These are phyloP conservation scores for Scheffersomyces spartinae DNA, from an alignment of 805 yeast genomes.

Conservation along the genomic window DNA sequence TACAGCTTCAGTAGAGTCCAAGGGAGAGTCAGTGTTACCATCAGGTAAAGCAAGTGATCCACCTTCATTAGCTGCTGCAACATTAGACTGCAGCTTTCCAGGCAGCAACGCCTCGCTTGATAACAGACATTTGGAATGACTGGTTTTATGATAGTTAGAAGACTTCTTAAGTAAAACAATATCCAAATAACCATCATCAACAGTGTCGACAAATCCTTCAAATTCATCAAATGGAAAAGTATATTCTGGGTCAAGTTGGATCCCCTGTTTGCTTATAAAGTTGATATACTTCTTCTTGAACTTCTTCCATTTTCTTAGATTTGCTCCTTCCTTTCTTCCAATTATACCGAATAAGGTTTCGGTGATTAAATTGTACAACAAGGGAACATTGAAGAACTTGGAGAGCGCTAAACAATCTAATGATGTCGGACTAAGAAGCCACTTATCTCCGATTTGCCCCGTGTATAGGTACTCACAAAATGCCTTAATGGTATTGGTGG, in stretches of 20 bases:
- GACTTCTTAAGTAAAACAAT: constrained; percentile 39
- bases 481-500: constrained; percentile 49
- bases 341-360: constrained; percentile 62
- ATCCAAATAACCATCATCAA: constrained; percentile 59
- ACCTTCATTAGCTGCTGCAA: too few relatives aligned
- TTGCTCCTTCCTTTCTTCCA: constrained; percentile 51
- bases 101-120: constrained; percentile 9
- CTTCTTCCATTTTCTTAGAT: constrained; percentile 28
- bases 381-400: constrained; percentile 56
- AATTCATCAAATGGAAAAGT: constrained; percentile 36
- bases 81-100: too few relatives aligned
- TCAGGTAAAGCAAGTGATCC: too few relatives aligned
- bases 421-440: constrained; percentile 62
- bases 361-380: constrained; percentile 55
- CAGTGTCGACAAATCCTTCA: constrained; percentile 43
- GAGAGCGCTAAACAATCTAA: constrained; percentile 53
- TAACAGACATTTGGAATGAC: too few relatives aligned
- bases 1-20: not conserved
- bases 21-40: too few relatives aligned
- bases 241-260: constrained; percentile 12
- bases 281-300: constrained; percentile 18
- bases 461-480: constrained; percentile 65
- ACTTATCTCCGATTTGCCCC: constrained; percentile 67
- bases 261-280: constrained; percentile 13
- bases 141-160: constrained; percentile 15